Evolutionary conservation across 2,329 filamentous ascomycete genomes (phyloP), one percentile per base, ranked within the genome.

Genomic region (Fonsecaea nubica): DNA sequence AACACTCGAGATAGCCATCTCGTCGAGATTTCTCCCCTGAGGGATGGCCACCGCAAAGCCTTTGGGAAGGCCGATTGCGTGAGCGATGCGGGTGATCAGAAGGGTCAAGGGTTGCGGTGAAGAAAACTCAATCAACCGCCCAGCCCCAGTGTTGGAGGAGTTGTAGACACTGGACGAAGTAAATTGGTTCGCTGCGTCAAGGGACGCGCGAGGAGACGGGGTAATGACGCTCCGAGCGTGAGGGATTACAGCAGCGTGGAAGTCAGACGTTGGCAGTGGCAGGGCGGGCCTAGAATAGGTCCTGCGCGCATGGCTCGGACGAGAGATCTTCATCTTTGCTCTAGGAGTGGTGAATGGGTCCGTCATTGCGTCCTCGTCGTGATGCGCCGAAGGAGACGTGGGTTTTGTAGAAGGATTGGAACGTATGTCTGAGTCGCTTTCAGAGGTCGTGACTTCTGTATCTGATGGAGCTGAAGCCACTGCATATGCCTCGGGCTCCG

Each of bases 11-110:
- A 97, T 88, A 36, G 76, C 75, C 45, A 89, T 84, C 38, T 84
- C 80, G 36, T 83, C 79, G 7, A 87, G 79, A 4, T 77, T 79
- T n/a, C 77, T 77, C 13, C 82, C 84, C 67, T 91, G 87, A 0
- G 87, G 87, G 15, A 89, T 84, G 2, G 87, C 88, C 53, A 90
- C 84, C 1, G 87, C 85, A 70, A 90, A 87, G 13, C 85, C 86
- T 62, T 85, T 86, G 38, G 91, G 87, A 32, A 87, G 87, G 10
- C 91, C 91, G 25, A 93, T 85, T 2, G 85, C 84, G 3, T 80
- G 77, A 33, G 83, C 85, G 62, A 90, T 87, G 57, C 86, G 85
- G 18, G 87, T 82, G 30, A 93, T 88, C 25, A 95, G 78, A 0
- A 79, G 74, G 0, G 82, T 77, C 0, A 90, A 79, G 0, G 83